These are phyloP conservation scores for Prunus mume DNA, from an alignment of 306 rosid species.

Conservation along the genomic window DNA sequence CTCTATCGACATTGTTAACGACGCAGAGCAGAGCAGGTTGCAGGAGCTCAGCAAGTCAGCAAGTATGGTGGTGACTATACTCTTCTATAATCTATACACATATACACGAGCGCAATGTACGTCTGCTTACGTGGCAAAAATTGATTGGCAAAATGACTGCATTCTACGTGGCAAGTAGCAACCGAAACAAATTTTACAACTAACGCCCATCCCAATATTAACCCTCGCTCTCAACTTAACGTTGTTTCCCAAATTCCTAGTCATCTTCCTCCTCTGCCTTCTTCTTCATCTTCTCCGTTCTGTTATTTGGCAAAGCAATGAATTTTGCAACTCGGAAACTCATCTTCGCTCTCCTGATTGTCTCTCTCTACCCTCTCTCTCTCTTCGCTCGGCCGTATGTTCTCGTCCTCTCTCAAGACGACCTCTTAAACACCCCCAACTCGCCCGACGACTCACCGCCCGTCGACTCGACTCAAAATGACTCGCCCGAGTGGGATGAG, in stretches of 20 bases:
- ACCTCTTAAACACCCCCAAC: conserved; percentile 46
- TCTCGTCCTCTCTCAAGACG: conserved; percentile 76
- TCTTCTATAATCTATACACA: neutral
- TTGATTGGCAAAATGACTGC: neutral
- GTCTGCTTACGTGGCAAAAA: neutral
- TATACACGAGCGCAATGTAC: neutral
- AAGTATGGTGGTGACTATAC: neutral
- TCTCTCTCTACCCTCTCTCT: conserved; percentile 42
- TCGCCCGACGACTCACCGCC: conserved; percentile 46
- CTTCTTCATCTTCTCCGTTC: neutral
- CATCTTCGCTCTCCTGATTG: conserved; percentile 34
- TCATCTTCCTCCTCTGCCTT: neutral
- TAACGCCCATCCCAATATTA: neutral
- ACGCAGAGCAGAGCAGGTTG: neutral
- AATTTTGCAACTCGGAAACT: conserved; percentile 25
- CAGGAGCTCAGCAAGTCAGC: neutral
- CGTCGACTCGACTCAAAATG: conserved; percentile 46
- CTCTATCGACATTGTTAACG: conserved; percentile 58
- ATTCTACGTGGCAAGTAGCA: conserved; percentile 9
- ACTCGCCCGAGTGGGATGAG: conserved; percentile 87
- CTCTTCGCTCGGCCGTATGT: conserved; percentile 60
- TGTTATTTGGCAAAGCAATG: conserved; percentile 17
- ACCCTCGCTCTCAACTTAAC: neutral
- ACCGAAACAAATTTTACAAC: neutral
- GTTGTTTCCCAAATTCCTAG: neutral